Percentiles rank a stretch among this genome's conserved stretches.
Conservation (phyloP, 257 asterid genomes). For the Paraleonurus japonicus region DNA sequence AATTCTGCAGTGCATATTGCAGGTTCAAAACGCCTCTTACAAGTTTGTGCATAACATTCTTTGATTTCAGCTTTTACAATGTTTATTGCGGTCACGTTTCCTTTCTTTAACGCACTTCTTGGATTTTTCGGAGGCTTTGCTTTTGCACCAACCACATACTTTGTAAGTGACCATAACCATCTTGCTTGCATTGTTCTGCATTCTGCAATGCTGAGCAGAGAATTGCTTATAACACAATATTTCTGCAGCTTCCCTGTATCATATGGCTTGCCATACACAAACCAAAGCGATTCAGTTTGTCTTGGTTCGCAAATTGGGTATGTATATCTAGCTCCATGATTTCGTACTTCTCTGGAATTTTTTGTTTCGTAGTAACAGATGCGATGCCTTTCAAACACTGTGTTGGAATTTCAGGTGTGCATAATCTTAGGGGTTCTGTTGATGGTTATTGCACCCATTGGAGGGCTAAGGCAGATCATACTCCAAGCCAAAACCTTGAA, state of each 20-base stretch:
- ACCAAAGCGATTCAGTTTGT: slow-evolving; percentile 49
- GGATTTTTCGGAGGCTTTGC: slow-evolving; percentile 87
- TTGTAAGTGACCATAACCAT: slow-evolving; percentile 39
- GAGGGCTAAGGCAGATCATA: slow-evolving; percentile 51
- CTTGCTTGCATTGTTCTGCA: not conserved
- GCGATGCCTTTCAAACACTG: slow-evolving; percentile 3
- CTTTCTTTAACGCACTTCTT: slow-evolving; percentile 80
- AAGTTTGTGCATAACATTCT: too few species aligned
- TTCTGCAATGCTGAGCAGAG: not conserved
- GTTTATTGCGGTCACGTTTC: slow-evolving; percentile 74
- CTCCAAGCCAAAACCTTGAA: slow-evolving; percentile 29
- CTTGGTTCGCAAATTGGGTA: slow-evolving; percentile 67
- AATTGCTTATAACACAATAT: not conserved
- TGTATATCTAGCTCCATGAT: slow-evolving; percentile 8
- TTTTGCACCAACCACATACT: slow-evolving; percentile 84
- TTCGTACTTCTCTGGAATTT: not conserved
- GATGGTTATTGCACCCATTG: slow-evolving; percentile 48
- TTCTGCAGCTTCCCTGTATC: slow-evolving; percentile 59
- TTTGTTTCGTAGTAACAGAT: not conserved
- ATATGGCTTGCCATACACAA: slow-evolving; percentile 60
- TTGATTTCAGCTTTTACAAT: slow-evolving; percentile 69
- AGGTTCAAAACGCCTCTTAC: not conserved
- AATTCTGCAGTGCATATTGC: not conserved
- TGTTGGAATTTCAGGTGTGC: slow-evolving; percentile 36
- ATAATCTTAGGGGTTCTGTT: slow-evolving; percentile 41